Conservation (phyloP, 148 eudicot genomes). For the Cornus kousa region DNA sequence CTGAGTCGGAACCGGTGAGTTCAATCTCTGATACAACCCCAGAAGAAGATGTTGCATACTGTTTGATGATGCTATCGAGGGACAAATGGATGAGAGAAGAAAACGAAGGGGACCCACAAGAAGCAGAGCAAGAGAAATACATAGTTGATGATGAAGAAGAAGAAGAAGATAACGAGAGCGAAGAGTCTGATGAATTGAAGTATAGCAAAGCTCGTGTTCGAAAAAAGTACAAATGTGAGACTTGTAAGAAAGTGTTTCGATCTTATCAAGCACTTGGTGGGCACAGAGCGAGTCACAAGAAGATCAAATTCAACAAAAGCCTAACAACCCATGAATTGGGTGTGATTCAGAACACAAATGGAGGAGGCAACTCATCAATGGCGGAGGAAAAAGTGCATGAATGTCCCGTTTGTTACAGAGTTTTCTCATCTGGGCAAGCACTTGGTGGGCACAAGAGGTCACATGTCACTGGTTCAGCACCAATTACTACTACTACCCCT, state of each 20-base stretch:
- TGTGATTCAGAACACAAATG: background rate
- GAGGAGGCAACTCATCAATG: background rate
- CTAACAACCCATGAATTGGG: background rate
- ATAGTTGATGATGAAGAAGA: background rate
- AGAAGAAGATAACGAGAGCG: constrained; percentile 2
- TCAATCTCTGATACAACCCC: constrained; percentile 57
- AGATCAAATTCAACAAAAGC: background rate
- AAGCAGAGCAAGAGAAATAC: background rate
- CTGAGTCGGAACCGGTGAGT: constrained; percentile 24
- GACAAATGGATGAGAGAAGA: constrained; percentile 45
- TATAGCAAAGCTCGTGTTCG: background rate
- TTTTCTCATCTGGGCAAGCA: constrained; percentile 57
- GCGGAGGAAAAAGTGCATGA: constrained; percentile 37
- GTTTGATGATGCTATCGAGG: constrained; percentile 70
- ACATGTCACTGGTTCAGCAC: constrained; percentile 30
- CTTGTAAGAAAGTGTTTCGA: constrained; percentile 37
- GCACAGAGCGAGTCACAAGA: constrained; percentile 63
- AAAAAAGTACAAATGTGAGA: constrained; percentile 43
- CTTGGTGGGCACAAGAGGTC: constrained; percentile 68
- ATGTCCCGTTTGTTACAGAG: constrained; percentile 58
- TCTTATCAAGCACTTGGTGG: constrained; percentile 70
- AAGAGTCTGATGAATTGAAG: background rate
- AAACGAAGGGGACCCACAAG: background rate
- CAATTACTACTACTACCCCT: background rate
- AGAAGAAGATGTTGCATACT: constrained; percentile 72